These are phyloP conservation scores for Nicotiana tomentosiformis DNA, from an alignment of 257 asterid genomes.

Conservation along the genomic window DNA sequence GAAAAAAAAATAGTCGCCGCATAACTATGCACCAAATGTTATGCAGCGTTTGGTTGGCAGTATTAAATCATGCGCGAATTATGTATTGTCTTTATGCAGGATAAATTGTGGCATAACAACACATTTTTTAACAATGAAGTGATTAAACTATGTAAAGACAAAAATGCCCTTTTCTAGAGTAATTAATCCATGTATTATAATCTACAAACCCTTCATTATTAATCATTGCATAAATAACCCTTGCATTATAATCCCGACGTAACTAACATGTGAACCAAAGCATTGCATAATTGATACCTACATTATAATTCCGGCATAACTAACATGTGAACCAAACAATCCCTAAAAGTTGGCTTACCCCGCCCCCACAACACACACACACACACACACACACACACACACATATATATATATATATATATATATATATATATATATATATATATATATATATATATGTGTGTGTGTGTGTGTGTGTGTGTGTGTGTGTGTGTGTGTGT, in stretches of 20 bases:
- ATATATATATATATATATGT: no score
- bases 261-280: not conserved
- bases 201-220: not conserved
- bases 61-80: not conserved
- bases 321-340: not conserved
- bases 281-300: no score
- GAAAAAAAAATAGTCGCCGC: no score
- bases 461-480: no score
- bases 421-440: no score
- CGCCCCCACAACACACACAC: no score
- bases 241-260: not conserved
- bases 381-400: no score
- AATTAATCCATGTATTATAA: not conserved
- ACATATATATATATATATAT: no score
- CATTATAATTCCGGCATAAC: no score
- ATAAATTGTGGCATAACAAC: not conserved
- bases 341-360: not conserved
- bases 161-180: not conserved
- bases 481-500: no score
- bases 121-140: not conserved
- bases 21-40: not conserved
- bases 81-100: not conserved
- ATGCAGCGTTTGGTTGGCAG: not conserved
- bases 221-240: not conserved
- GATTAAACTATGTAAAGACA: not conserved